Base-by-base conservation (phyloP, 2,329 filamentous ascomycete genomes). In the Botrytis tulipae region DNA sequence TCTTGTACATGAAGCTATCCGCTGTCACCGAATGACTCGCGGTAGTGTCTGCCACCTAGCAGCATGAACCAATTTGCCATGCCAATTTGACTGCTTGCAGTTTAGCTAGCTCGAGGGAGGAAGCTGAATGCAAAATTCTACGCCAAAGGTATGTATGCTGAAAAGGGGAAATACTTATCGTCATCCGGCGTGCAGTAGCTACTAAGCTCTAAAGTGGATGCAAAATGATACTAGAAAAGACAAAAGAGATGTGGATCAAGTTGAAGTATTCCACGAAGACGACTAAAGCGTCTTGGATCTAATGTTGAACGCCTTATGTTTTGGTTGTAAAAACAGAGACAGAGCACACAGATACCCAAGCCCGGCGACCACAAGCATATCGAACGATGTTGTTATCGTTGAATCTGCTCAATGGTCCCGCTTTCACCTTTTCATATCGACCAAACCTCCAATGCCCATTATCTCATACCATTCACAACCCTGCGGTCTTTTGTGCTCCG, bases 291-390 rank as follows among this genome's bases (percentile, higher is more conserved):
- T 86, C 87, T 89, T 90, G 89, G 88, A 89, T 89, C 89, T 88
- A 83, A 85, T 88, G 90, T 93, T 93, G 91, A 93, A 91, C 89
- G 88, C 88, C 90, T 86, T 85, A 84, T 87, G 90, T 89, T 92
- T 93, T 93, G 92, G 91, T 93, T 93, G 90, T 87, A 91, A 93
- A 93, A 93, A 92, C 89, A 91, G 87, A 80, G 88, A 91, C 87
- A 89, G 88, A 87, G 89, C 87, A 89, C 89, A 81, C 79, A 88
- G 84, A 88, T 87, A 91, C 87, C 87, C 88, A 88, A 87, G 85
- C 82, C 83, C 82, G 83, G 83, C 82, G 82, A 83, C 82, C 80
- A 79, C 81, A 83, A 82, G 82, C 84, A 82, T 82, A 83, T 86
- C 78, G 83, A 73, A 78, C 86, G 87, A 93, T 93, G 91, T 93